Base-by-base conservation (phyloP, 768 basidiomycete species). In the Fomitopsis serialis region DNA sequence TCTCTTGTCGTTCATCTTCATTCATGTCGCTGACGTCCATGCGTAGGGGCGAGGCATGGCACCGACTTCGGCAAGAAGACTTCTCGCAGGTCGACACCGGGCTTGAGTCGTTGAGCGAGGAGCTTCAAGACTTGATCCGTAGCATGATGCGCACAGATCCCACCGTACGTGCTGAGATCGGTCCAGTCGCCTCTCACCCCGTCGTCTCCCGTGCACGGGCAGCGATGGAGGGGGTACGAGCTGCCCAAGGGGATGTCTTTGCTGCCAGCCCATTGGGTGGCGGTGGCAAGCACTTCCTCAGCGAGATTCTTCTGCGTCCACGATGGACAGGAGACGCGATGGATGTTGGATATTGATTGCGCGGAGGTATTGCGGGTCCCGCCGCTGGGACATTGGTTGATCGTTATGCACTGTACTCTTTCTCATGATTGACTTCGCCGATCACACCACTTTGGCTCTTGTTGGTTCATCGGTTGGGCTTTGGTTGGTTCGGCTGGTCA, bases 1-100 rank as follows among this genome's bases (percentile, higher is more conserved):
- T 82, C 52, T 58, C 37, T 13, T 19, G 45, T 52, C 36, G 51
- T 43, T 34, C 42, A 48, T 12, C 19, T 17, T 17, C 56, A 56
- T 45, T 56, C 56, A 56, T 50, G 21, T 42, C 42, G 47, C 56
- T 19, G 40, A 34, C 25, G 35, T 36, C 35, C 11, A 37, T 42
- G 1, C 21, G 57, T 62, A 94, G 93, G 77, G 96, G 96, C 23
- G 85, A 89, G 48, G 81, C 88, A 1, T 99, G 97, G 97, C 95
- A 97, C 63, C 84, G 88, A 58, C 77, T 98, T 34, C 85, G 97
- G 52, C 81, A 82, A 53, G 89, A 96, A 66, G 91, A 99, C 72
- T 94, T 97, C 66, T 81, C 84, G 47, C 92, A 92, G 66, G 82
- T 94, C 52, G 83, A 90, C 63, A 66, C 87, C 60, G 76, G 78